Percentiles rank a stretch among this genome's conserved stretches.
These are phyloP conservation scores for Phylloporus sp. DNA, from an alignment of 768 basidiomycete species.

Conservation along the genomic window DNA sequence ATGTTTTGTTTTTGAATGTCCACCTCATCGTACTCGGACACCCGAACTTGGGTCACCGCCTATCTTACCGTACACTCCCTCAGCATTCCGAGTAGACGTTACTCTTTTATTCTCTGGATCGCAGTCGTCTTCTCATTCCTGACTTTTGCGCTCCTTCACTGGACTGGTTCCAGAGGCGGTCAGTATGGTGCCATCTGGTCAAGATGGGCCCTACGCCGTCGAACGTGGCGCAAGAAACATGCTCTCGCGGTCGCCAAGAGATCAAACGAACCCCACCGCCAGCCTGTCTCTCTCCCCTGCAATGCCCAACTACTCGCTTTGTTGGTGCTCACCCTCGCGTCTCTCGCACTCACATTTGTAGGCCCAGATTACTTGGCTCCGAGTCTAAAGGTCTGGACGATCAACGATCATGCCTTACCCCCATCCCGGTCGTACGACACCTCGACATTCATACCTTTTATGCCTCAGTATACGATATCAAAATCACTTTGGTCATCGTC, in stretches of 20 bases:
- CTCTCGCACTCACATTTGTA: constrained; percentile 47
- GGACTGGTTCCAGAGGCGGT: constrained; percentile 40
- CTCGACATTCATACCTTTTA: constrained; percentile 34
- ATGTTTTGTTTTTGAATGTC: constrained; percentile 23
- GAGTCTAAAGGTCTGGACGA: constrained; percentile 41
- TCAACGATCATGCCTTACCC: constrained; percentile 19
- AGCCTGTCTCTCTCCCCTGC: constrained; percentile 51
- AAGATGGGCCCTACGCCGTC: constrained; percentile 54
- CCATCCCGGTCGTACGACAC: constrained; percentile 28
- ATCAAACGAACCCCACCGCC: constrained; percentile 34
- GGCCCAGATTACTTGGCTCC: constrained; percentile 71
- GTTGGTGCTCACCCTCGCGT: constrained; percentile 38
- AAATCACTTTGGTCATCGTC: constrained; percentile 73
- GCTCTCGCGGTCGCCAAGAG: constrained; percentile 33
- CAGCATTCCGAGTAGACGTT: constrained; percentile 48
- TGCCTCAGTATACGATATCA: constrained; percentile 55
- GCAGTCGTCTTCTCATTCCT: constrained; percentile 41
- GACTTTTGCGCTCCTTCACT: constrained; percentile 39
- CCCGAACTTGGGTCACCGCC: constrained; percentile 50
- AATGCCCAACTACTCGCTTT: constrained; percentile 60
- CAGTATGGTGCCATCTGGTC: constrained; percentile 50
- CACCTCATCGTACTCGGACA: constrained; percentile 41
- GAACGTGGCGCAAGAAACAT: constrained; percentile 54
- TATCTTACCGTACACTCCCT: constrained; percentile 57
- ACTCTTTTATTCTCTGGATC: constrained; percentile 61